A percentile compares a stretch with the other conserved stretches of the same genome.
phyloP scores from a whole-genome alignment of 306 rosid species.

The Quercus berberidifolia region DNA sequence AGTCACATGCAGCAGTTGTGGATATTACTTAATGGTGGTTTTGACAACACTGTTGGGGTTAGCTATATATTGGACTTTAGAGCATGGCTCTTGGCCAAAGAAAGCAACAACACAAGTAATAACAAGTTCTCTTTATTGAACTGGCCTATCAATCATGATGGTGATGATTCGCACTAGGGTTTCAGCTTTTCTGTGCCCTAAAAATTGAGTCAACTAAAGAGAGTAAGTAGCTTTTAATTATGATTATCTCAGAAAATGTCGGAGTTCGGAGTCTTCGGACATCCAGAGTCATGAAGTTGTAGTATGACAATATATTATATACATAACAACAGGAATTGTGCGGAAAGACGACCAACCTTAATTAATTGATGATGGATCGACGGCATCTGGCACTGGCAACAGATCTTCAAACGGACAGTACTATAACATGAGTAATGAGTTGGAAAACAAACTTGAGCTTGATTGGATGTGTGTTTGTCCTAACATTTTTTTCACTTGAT shows the following conservation, averaged over 20 bases:
- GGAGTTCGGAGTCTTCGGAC: neutral
- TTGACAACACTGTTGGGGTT: neutral
- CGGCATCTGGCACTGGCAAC: no score
- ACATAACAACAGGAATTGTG: no score
- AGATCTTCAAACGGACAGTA: no score
- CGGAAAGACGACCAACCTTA: no score
- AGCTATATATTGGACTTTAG: neutral
- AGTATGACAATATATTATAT: no score
- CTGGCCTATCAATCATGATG: conserved; percentile 33
- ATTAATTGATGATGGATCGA: no score
- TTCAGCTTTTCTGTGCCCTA: conserved; percentile 28
- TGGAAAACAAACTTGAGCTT: no score
- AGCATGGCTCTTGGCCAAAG: neutral
- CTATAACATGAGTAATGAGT: no score
- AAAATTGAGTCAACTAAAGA: conserved; percentile 14
- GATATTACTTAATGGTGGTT: neutral
- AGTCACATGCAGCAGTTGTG: no score
- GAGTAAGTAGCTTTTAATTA: conserved; percentile 7
- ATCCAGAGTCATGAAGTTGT: no score
- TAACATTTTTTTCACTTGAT: no score
- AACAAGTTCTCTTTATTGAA: conserved; percentile 9
- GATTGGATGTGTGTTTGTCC: no score
- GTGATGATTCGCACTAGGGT: conserved; percentile 34
- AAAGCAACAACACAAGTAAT: conserved; percentile 32
- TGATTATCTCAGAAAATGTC: conserved; percentile 30